A percentile compares a stretch with the other conserved stretches of the same genome.
phyloP scores from a whole-genome alignment of 1,284 basidiomycete genomes.

The Cutaneotrichosporon mucoides region DNA sequence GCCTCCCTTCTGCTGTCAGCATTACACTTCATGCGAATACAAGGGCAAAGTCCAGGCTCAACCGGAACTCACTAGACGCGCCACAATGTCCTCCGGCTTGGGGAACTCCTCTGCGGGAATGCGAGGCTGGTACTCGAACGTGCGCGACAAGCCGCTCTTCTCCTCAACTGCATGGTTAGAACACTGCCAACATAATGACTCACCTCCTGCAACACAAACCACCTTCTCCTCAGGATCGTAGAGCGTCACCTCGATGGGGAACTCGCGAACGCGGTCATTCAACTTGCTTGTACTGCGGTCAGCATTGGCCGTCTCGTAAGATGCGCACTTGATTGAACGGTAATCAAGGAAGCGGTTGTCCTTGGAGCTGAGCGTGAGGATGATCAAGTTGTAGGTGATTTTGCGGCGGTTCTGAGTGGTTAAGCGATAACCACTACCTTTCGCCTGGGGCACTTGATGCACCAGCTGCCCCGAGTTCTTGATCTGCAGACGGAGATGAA shows the following conservation, averaged over 20 bases:
- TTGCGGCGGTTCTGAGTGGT: background rate
- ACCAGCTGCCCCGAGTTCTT: constrained; percentile 3
- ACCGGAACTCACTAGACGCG: background rate
- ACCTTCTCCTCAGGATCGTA: constrained; percentile 19
- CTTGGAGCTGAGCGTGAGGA: constrained; percentile 20
- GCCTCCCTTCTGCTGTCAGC: too few relatives aligned
- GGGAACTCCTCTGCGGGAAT: constrained; percentile 23
- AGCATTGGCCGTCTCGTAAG: background rate
- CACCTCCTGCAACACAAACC: constrained; percentile 26
- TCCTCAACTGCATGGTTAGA: constrained; percentile 33
- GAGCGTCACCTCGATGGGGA: constrained; percentile 21
- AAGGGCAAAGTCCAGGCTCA: too few relatives aligned
- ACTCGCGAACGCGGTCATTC: constrained; percentile 9
- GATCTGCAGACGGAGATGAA: constrained; percentile 7
- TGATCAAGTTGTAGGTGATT: constrained; percentile 16
- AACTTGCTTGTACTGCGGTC: constrained; percentile 20
- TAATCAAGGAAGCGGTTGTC: constrained; percentile 19
- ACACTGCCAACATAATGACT: background rate
- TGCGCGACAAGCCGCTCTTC: constrained; percentile 28
- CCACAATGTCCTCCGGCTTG: background rate
- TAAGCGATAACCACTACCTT: too few relatives aligned
- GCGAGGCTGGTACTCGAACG: constrained; percentile 25
- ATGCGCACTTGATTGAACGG: constrained; percentile 9
- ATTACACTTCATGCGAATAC: too few relatives aligned
- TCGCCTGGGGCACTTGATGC: background rate